These are phyloP conservation scores for Pythium inflatum DNA, from an alignment of 352 stramenopile species.

Conservation along the genomic window DNA sequence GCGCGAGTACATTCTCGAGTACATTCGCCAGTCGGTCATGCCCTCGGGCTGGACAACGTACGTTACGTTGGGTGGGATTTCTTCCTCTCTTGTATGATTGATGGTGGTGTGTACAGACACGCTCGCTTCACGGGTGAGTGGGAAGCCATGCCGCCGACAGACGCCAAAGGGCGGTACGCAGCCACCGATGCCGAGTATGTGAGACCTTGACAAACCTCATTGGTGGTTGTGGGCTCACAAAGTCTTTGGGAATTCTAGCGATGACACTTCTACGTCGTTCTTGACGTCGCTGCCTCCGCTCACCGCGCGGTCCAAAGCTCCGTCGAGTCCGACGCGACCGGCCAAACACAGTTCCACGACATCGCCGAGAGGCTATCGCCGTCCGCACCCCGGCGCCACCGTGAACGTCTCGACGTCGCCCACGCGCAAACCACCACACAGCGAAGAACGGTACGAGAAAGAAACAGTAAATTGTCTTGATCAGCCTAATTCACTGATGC, in stretches of 20 bases:
- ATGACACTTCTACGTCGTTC: constrained; percentile 13
- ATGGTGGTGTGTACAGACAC: too few relatives aligned
- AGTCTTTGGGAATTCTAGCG: too few relatives aligned
- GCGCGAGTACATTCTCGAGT: constrained; percentile 74
- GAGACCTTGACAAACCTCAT: too few relatives aligned
- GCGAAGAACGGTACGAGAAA: constrained; percentile 34
- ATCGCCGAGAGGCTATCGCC: neutral
- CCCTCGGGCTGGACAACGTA: constrained; percentile 66
- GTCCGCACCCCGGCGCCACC: constrained; percentile 15
- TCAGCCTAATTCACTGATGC: neutral
- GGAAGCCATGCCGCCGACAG: constrained; percentile 40
- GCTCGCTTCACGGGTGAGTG: constrained; percentile 45
- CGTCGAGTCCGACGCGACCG: constrained; percentile 6
- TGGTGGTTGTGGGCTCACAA: too few relatives aligned
- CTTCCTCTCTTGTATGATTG: neutral
- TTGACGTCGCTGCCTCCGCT: constrained; percentile 26
- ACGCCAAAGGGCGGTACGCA: constrained; percentile 26
- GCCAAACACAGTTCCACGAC: neutral
- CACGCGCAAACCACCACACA: constrained; percentile 26
- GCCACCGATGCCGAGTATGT: constrained; percentile 14
- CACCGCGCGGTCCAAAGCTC: constrained; percentile 1
- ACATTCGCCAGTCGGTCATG: constrained; percentile 77
- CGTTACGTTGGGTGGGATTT: neutral
- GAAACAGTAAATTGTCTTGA: neutral
- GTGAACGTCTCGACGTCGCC: constrained; percentile 22